Evolutionary conservation across 257 asterid genomes (phyloP).

Genomic region (Plantago elongata): DNA sequence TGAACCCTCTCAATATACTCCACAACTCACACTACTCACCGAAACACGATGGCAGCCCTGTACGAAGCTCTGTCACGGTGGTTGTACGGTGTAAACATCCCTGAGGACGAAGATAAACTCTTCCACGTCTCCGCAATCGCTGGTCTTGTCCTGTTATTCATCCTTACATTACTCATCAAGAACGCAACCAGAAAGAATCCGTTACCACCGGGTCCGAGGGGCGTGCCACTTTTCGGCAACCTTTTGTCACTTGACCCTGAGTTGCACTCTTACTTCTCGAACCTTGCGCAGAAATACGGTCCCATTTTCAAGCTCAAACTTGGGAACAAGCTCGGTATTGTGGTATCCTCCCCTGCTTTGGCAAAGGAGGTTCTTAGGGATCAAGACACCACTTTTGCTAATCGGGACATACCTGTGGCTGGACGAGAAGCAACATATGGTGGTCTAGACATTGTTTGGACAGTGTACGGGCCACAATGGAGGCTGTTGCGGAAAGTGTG

Average conservation of each 20-base stretch:
- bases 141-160: not conserved
- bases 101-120: not conserved
- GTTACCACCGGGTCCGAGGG: constrained; percentile 51
- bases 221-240: constrained; percentile 60
- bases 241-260: constrained; percentile 72
- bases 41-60: constrained; percentile 1
- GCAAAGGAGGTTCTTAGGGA: constrained; percentile 60
- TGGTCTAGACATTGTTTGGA: constrained; percentile 62
- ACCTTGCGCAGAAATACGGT: constrained; percentile 45
- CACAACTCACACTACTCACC: no score
- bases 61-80: not conserved
- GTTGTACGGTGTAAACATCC: not conserved
- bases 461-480: constrained; percentile 73
- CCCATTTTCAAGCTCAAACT: constrained; percentile 53
- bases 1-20: no score
- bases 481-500: constrained; percentile 64
- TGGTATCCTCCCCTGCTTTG: constrained; percentile 49
- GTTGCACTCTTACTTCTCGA: constrained; percentile 53
- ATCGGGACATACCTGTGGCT: constrained; percentile 66
- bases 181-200: not conserved
- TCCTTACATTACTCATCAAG: constrained; percentile 1
- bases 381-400: constrained; percentile 59
- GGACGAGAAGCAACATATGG: constrained; percentile 57
- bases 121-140: constrained; percentile 4
- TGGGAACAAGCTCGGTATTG: constrained; percentile 47